Evolutionary conservation across 2,329 filamentous ascomycete genomes (phyloP), one percentile per base, ranked within the genome.

Genomic region (Fusarium duplospermum): DNA sequence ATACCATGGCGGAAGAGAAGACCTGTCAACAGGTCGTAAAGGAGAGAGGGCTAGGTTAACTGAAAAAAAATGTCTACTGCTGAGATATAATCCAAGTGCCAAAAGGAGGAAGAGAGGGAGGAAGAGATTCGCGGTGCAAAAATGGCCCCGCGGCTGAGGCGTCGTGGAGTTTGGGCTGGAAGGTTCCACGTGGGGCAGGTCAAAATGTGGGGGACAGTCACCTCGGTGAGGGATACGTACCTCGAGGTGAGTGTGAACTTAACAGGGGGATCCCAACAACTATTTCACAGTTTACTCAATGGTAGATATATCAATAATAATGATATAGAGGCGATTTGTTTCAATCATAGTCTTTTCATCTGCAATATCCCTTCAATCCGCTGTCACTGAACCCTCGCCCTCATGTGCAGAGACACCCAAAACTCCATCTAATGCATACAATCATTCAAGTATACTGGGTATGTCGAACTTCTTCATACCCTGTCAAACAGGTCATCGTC

Each of bases 131-230:
- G 35, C 35, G 60, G 60, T 70, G 59, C 29, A 64, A 71, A 70
- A 66, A 70, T 42, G 54, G 72, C 73, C 72, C 73, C 73, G 71
- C 74, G 74, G 71, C 67, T 76, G 66, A 71, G 59, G 45, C 63
- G 73, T 73, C 63, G 75, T 76, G 62, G 70, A 73, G 62, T 74
- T 76, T 76, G 65, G 74, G 70, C 71, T 78, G 77, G 77, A 79
- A 79, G 75, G 67, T 79, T 79, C 77, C 75, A 79, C 76, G 77
- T 78, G 77, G 77, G 77, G 77, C 77, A 69, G 20, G 52, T 56
- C 33, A 47, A 56, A 69, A 38, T 73, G 66, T 67, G 69, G 76
- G 74, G 70, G 72, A 71, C 40, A 16, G 54, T 58, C 47, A 62
- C 47, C 47, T 52, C 47, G 60, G 36, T 29, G 33, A 45, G 56